Evolutionary conservation across 176 grass and related monocot species (phyloP), one percentile per base, ranked within the genome.

Genomic region (maize (Zea mays)): DNA sequence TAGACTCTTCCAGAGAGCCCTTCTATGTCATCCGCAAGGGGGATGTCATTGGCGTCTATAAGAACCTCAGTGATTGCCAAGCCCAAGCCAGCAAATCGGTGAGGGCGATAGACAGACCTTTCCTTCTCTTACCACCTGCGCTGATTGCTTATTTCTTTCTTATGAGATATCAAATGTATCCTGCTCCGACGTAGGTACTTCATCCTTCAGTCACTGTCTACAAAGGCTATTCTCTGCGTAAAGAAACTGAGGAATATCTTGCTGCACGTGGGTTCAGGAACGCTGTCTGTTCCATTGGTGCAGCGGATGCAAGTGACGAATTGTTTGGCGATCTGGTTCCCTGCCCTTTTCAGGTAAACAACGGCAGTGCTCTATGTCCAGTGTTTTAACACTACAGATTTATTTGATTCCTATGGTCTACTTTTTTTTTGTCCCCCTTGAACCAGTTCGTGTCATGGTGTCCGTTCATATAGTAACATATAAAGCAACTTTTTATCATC

Each of bases 21-120:
- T 90, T 88, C 82, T 97, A 90, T 77, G 88, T 97, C 21, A 74
- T 97, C n/a, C 83, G 85, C 56, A 97, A 97, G 68, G 88, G 90
- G 5, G 79, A 85, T 20, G 51, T 86, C 34, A 75, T 91, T 19
- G 83, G 74, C 82, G 76, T 93, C 67, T 93, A 93, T 44, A 87
- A 90, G 73, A 83, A 14, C 57, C 86, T 97, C 33, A 77, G 70
- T 41, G 90, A 97, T 55, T 97, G 82, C 58, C 88, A 97, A 75
- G 85, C 77, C 77, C 93, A 93, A 97, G 85, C 87, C 59, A 83
- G 93, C 80, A 76, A 82, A 40, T 93, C 83, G 69, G 88, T 97
- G 88, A 67, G 75, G 20, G n/a, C 16, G 16, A 11, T 39, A n/a
- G 3, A 50, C 16, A 54, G 19, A 50, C 69, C 52, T 51, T 65